Evolutionary conservation across 148 eudicot genomes (phyloP).

Genomic region (Salicornia ramosissima): DNA sequence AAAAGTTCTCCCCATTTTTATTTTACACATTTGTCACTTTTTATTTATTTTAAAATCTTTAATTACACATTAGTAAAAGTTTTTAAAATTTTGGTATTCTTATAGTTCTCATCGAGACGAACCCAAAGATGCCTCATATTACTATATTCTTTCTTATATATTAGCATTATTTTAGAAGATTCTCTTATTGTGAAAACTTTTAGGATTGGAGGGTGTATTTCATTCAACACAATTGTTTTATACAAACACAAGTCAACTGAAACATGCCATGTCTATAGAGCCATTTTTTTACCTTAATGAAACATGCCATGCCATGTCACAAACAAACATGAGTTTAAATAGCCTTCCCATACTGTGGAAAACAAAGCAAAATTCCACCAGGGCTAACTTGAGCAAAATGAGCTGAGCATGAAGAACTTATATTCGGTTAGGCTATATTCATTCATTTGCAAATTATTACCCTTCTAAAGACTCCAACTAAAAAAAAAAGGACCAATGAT

Average conservation of each 20-base stretch:
- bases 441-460: neutral
- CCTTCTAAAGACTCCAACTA: neutral
- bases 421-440: neutral
- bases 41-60: no score
- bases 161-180: no score
- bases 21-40: no score
- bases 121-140: no score
- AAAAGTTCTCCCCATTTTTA: no score
- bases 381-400: neutral
- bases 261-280: neutral
- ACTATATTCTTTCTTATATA: no score
- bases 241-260: neutral
- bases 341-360: neutral
- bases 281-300: neutral
- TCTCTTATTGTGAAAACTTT: no score
- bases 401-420: neutral
- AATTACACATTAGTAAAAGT: no score
- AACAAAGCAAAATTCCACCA: no score
- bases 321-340: neutral
- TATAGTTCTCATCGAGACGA: no score
- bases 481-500: neutral
- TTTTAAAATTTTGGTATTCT: no score
- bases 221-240: neutral
- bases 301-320: neutral
- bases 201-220: no score